Conservation (phyloP, 2,329 filamentous ascomycete species). For the Alternaria triticina region DNA sequence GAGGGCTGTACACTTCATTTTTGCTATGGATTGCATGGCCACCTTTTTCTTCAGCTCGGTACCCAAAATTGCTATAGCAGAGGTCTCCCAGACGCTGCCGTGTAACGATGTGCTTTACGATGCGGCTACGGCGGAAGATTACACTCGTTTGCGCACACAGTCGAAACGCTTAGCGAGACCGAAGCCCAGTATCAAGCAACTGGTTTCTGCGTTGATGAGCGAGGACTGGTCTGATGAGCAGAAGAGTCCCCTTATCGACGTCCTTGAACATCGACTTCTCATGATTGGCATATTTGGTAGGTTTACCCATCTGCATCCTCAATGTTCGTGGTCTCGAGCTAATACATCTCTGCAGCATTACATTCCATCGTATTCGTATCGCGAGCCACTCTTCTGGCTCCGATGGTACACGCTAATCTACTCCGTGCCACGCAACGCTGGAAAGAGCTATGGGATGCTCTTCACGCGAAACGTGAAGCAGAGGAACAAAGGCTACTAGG, state of each 20-base stretch:
- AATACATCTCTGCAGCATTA: not conserved
- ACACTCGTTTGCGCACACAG: not conserved
- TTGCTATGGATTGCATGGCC: constrained; percentile 8
- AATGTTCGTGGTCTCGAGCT: not conserved
- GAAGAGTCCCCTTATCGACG: not conserved
- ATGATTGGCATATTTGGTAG: constrained; percentile 15
- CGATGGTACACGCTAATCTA: constrained; percentile 1
- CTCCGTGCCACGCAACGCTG: constrained; percentile 17
- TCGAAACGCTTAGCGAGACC: not conserved
- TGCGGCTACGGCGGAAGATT: constrained; percentile 7
- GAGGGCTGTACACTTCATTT: constrained; percentile 1
- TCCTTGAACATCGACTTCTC: constrained; percentile 3
- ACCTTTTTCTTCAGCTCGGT: constrained; percentile 18
- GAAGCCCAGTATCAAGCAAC: constrained; percentile 1
- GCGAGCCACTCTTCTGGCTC: not conserved
- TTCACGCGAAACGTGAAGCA: not conserved
- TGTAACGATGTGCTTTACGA: constrained; percentile 18
- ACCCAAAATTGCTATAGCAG: constrained; percentile 12
- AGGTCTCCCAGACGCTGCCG: constrained; percentile 13
- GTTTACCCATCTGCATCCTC: not conserved
- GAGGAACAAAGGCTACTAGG: constrained; percentile 1
- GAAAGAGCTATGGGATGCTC: constrained; percentile 20
- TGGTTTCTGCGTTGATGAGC: not conserved
- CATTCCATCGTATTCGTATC: not conserved
- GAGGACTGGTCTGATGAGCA: constrained; percentile 1